phyloP scores from a whole-genome alignment of 805 yeast species.

The Starmerella roubikii region DNA sequence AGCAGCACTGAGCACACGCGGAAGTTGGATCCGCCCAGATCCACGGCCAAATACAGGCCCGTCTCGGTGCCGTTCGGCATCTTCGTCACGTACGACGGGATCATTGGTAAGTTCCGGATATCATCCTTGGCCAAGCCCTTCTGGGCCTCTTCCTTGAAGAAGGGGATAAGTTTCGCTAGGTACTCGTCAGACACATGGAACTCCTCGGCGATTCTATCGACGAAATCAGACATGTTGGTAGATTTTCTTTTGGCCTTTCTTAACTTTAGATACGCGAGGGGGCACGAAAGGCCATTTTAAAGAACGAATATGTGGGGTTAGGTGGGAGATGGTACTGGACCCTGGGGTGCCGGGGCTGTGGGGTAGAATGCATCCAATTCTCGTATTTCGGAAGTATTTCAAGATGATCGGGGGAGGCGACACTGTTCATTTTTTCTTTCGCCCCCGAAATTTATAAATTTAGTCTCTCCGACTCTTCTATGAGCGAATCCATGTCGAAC shows the following conservation, averaged over 20 bases:
- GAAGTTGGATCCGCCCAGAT: conserved; percentile 92
- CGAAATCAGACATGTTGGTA: conserved; percentile 2
- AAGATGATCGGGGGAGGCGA: neutral
- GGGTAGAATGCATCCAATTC: neutral
- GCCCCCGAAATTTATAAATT: neutral
- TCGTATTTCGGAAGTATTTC: neutral
- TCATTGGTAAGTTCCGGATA: conserved; percentile 43
- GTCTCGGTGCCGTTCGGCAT: conserved; percentile 76
- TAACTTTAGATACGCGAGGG: neutral
- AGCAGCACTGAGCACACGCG: conserved; percentile 80
- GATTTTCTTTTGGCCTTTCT: no score
- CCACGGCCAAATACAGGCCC: conserved; percentile 80
- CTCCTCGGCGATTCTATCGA: conserved; percentile 10
- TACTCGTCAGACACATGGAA: conserved; percentile 9
- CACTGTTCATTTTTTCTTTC: neutral
- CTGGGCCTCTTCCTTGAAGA: conserved; percentile 20
- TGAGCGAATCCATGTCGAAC: neutral
- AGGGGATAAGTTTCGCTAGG: conserved; percentile 10
- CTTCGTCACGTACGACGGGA: conserved; percentile 77
- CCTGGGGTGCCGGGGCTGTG: neutral
- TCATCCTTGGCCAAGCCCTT: conserved; percentile 23
- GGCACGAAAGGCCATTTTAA: neutral
- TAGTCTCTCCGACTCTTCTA: neutral
- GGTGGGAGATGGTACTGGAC: neutral
- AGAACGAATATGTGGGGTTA: neutral